Percentiles rank a stretch among this genome's conserved stretches.
These are phyloP conservation scores for Irpex sp. DNA, from an alignment of 1,284 basidiomycete species.

Conservation along the genomic window DNA sequence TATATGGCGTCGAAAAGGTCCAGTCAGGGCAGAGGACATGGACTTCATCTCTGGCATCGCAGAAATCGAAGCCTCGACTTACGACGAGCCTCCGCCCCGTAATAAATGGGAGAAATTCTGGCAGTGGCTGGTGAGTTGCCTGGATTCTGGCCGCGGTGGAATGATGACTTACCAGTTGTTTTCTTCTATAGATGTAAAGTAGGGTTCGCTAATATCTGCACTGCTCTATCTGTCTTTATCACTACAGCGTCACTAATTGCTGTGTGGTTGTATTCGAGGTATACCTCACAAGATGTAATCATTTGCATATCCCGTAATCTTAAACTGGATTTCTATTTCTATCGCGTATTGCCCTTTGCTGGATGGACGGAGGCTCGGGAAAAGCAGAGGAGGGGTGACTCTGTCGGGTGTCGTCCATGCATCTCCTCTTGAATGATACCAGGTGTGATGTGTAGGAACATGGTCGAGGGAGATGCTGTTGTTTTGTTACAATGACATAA, in stretches of 20 bases:
- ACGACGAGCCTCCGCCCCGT: slow-evolving; percentile 69
- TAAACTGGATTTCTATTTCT: not conserved
- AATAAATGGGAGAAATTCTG: slow-evolving; percentile 69
- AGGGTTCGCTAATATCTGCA: not conserved
- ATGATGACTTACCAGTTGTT: not conserved
- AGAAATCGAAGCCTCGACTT: slow-evolving; percentile 65
- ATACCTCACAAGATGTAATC: not conserved
- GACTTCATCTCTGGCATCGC: slow-evolving; percentile 74
- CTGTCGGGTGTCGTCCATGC: no score
- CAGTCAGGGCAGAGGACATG: slow-evolving; percentile 59
- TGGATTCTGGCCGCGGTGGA: not conserved
- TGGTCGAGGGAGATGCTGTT: not conserved
- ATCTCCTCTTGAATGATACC: no score
- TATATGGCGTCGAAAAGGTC: slow-evolving; percentile 44
- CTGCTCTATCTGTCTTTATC: not conserved
- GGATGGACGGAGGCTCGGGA: not conserved
- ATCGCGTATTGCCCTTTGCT: not conserved
- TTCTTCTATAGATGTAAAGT: not conserved
- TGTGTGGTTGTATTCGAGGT: not conserved
- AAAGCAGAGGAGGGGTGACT: no score
- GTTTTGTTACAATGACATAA: not conserved
- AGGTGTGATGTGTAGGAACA: no score
- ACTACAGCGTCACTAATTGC: not conserved
- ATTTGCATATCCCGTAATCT: not conserved
- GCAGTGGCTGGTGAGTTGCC: slow-evolving; percentile 61